Conservation (phyloP, 805 yeast genomes). For the Kuraishia ogatae region DNA sequence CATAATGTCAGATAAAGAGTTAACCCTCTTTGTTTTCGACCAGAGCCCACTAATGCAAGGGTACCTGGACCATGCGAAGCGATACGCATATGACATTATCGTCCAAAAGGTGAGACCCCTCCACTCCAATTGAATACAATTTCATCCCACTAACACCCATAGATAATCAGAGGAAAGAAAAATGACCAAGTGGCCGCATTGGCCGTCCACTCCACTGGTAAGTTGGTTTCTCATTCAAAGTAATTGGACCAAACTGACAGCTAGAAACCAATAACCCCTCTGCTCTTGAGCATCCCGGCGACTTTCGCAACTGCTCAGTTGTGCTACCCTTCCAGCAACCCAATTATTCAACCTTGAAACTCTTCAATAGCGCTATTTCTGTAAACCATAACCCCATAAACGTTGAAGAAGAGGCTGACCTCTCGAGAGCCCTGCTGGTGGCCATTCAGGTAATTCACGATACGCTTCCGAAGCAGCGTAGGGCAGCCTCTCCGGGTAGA, state of each 20-base stretch:
- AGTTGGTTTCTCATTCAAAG: background rate
- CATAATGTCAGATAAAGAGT: conserved; percentile 5
- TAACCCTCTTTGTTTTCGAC: conserved; percentile 32
- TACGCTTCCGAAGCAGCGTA: background rate
- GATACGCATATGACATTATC: conserved; percentile 22
- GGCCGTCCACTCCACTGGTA: background rate
- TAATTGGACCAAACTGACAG: too few relatives aligned
- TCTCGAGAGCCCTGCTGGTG: background rate
- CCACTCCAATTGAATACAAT: background rate
- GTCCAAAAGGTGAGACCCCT: background rate
- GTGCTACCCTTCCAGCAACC: background rate
- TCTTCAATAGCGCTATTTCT: background rate
- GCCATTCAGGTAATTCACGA: background rate
- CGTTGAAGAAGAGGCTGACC: background rate
- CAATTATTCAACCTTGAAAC: background rate
- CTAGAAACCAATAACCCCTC: background rate
- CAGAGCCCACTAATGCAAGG: conserved; percentile 27
- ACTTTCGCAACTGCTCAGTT: background rate
- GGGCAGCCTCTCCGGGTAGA: background rate
- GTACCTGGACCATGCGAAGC: conserved; percentile 25
- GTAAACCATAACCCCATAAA: background rate
- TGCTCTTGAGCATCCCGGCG: background rate
- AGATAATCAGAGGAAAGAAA: conserved; percentile 7
- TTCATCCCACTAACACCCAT: conserved; percentile 4
- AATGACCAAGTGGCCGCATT: conserved; percentile 6